These are phyloP conservation scores for Orychophragmus violaceus DNA, from an alignment of 345 rosid species.

Conservation along the genomic window DNA sequence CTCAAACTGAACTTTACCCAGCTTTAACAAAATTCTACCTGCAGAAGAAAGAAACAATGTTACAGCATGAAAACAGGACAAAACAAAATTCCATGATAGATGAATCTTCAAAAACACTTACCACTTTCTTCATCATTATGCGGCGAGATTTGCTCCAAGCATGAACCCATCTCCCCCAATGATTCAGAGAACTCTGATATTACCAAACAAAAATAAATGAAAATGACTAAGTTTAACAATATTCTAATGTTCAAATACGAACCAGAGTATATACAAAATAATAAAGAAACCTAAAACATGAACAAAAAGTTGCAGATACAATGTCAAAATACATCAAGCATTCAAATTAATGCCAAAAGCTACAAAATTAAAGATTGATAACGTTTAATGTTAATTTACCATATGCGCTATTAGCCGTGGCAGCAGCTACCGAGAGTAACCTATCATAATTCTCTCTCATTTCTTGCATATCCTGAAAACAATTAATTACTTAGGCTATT, in stretches of 20 bases:
- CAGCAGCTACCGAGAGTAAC: slow-evolving; percentile 87
- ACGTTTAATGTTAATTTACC: slow-evolving; percentile 37
- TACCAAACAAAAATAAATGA: neutral
- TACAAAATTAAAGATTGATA: neutral
- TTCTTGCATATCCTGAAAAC: slow-evolving; percentile 71
- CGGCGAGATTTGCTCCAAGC: slow-evolving; percentile 74
- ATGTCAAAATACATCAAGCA: neutral
- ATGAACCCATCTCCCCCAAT: slow-evolving; percentile 86
- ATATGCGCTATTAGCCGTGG: slow-evolving; percentile 85
- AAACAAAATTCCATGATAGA: neutral
- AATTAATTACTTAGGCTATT: neutral
- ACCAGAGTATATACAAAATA: neutral
- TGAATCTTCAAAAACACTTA: slow-evolving; percentile 26
- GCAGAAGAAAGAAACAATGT: slow-evolving; percentile 26
- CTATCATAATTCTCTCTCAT: slow-evolving; percentile 90
- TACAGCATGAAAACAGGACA: neutral
- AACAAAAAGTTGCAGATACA: neutral
- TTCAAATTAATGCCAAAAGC: neutral
- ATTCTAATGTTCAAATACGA: neutral
- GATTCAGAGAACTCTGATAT: slow-evolving; percentile 92
- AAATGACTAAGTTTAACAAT: neutral
- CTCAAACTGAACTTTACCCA: slow-evolving; percentile 82
- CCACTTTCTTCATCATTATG: slow-evolving; percentile 74
- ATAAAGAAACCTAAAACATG: neutral
- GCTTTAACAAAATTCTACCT: slow-evolving; percentile 58